Evolutionary conservation across 805 yeast genomes (phyloP), one percentile per base, ranked within the genome.

Genomic region (Suhomyces canberraensis): DNA sequence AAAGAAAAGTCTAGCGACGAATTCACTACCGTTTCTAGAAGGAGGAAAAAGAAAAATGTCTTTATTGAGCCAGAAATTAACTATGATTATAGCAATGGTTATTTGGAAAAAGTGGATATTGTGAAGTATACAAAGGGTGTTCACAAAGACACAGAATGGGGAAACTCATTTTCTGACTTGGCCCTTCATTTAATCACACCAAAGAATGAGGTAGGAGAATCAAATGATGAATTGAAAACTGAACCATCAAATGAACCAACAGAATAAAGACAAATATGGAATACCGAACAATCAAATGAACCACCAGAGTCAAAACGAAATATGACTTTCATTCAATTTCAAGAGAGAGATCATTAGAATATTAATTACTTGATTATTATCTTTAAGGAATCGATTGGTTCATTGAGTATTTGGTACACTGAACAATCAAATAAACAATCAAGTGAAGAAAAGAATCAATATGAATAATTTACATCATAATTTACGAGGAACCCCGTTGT

Each of bases 111-210:
- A 0, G 47, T 61, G 0, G 8, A 35, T 1, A 38, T 64, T 6
- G 36, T 15, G 0, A 48, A 54, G 20, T 57, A 48, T 34, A 46
- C 36, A 16, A 15, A 33, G n/a, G 35, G 31, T 11, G 40, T 41
- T 18, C 42, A 54, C 7, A 48, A 43, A 18, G 56, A 52, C 11
- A 72, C 68, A 1, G 60, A 56, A 1, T 76, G 80, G 80, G 56
- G 66, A 2, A 74, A 73, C 39, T 60, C 81, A 14, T 77, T 77
- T 46, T 67, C 78, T 1, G 81, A 77, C 46, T 48, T 77, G 13
- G 64, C 80, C 4, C 59, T 68, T 11, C 81, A 76, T 42, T n/a
- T 21, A 15, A 27, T 51, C 11, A 16, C 15, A 4, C 18, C n/a
- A 7, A 16, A 21, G 14, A 6, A 13, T n/a, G 16, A 26, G 2